Evolutionary conservation across 2,329 filamentous ascomycete species (phyloP), one percentile per base, ranked within the genome.

Genomic region (Colletotrichum musae): DNA sequence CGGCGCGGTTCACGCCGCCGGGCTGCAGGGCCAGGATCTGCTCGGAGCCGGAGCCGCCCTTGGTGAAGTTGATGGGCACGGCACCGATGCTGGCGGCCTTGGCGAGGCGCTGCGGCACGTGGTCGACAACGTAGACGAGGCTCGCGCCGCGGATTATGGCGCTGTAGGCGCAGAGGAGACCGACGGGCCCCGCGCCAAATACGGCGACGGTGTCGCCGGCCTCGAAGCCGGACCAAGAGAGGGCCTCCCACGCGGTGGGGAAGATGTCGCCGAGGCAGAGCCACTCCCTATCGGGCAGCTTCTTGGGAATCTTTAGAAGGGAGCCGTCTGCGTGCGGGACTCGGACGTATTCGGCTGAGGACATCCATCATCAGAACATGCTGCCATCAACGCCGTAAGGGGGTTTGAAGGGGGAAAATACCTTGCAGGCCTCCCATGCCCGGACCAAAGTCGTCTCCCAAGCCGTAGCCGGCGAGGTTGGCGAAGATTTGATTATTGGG

Each of bases 291-390:
- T 92, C 89, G 51, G 89, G 81, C 70, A 90, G 87, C n/a, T 80
- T 89, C 0, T 89, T 89, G 1, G 90, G 90, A 2, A 92, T 79
- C 60, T 86, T 86, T 32, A 92, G 77, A 6, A 87, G 87, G 70
- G 92, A 92, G 79, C 91, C 91, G 74, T 92, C 90, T 0, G 89
- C 90, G 68, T 87, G 91, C 0, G 90, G 90, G 2, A 92, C 87
- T 3, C 89, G 83, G 24, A 92, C 80, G 70, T 89, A 92, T 75
- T 92, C 75, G 64, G 75, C 75, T 73, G n/a, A 13, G 26, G 7
- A 36, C 1, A 36, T 6, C 32, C 1, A 0, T 12, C 12, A 15
- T 57, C 7, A 50, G 32, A 13, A 47, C 5, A 3, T 3, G 1
- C 48, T 15, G 6, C 5, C 13, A 5, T 43, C 13, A n/a, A 15